These are phyloP conservation scores for Rhizophora apiculata DNA, from an alignment of 345 rosid genomes.

Conservation along the genomic window DNA sequence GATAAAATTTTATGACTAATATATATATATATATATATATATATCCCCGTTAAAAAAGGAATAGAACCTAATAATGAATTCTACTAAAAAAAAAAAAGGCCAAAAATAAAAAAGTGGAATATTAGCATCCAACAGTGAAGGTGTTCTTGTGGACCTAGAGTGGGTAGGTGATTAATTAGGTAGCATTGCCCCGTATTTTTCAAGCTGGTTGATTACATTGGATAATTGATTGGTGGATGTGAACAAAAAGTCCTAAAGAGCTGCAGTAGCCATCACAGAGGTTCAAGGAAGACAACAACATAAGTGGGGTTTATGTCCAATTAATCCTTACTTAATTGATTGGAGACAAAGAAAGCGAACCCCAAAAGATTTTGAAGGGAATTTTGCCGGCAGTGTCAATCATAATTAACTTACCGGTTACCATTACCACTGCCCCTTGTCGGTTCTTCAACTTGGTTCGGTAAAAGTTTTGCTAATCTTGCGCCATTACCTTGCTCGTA, in stretches of 20 bases:
- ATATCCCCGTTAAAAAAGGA: no score
- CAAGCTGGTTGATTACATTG: background rate
- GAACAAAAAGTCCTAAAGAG: background rate
- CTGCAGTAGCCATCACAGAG: background rate
- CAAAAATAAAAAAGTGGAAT: no score
- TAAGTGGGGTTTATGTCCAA: constrained; percentile 14
- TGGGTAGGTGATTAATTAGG: background rate
- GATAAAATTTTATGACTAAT: no score
- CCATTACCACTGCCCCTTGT: background rate
- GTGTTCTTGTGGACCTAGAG: background rate
- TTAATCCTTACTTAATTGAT: constrained; percentile 5
- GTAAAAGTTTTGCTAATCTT: background rate
- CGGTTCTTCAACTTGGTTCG: background rate
- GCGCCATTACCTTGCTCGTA: background rate
- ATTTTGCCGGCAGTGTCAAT: constrained; percentile 30
- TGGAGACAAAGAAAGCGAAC: constrained; percentile 28
- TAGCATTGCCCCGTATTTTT: constrained; percentile 17
- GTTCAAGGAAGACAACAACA: background rate
- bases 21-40: no score
- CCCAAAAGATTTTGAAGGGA: constrained; percentile 14
- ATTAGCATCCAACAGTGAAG: background rate
- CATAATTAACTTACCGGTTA: background rate
- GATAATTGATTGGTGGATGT: constrained; percentile 7
- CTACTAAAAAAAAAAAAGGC: no score
- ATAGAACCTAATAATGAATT: no score